Conservation (phyloP, 2,329 filamentous ascomycete genomes). For the Albophoma yamanashiensis region DNA sequence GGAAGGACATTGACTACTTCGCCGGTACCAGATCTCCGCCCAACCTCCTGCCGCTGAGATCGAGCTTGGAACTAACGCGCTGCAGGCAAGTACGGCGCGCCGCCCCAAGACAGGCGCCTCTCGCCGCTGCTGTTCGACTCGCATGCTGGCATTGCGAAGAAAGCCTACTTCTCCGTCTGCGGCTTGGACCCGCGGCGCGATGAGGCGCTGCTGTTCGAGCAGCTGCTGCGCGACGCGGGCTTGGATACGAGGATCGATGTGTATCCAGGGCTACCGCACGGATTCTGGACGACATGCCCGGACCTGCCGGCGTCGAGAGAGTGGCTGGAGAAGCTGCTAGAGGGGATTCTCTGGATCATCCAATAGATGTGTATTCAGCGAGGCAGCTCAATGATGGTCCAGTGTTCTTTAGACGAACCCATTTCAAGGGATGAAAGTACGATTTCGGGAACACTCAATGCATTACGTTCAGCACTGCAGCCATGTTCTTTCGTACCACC, state of each 20-base stretch:
- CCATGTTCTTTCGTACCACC: too few species aligned
- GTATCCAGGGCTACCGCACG: constrained; percentile 30
- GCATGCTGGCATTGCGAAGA: constrained; percentile 16
- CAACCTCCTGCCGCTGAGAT: neutral
- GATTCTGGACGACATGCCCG: constrained; percentile 27
- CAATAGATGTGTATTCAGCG: neutral
- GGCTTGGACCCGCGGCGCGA: constrained; percentile 37
- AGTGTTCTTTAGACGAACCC: neutral
- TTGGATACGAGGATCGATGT: constrained; percentile 26
- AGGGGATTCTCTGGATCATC: constrained; percentile 12
- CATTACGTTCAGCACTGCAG: neutral
- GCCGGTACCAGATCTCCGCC: constrained; percentile 7
- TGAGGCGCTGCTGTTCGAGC: constrained; percentile 35
- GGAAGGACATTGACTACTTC: constrained; percentile 23
- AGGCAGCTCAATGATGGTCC: neutral
- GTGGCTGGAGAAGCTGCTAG: constrained; percentile 18
- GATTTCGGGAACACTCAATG: neutral
- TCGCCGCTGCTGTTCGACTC: constrained; percentile 25
- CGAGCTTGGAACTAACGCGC: neutral
- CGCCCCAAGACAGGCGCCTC: constrained; percentile 23
- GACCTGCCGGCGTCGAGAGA: constrained; percentile 15
- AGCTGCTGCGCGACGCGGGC: constrained; percentile 19
- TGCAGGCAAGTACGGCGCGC: constrained; percentile 13
- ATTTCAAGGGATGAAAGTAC: neutral
- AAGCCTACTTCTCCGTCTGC: constrained; percentile 34